These are phyloP conservation scores for Stachybotrys echinatus DNA, from an alignment of 2,329 filamentous ascomycete species.

Conservation along the genomic window DNA sequence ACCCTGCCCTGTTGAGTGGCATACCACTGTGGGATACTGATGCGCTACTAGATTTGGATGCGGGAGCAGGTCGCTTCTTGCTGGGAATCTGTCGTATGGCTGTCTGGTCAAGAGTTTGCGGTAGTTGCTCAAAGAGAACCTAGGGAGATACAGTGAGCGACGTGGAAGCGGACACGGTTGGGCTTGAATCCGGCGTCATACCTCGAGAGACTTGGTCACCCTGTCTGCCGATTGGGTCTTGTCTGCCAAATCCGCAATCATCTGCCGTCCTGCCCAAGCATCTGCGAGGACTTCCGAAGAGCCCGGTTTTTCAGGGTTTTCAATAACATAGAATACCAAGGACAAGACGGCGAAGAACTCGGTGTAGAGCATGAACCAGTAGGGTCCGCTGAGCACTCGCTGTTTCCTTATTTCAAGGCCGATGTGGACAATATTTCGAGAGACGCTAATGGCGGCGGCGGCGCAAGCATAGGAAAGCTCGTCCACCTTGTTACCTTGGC, in stretches of 20 bases:
- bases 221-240: conserved; percentile 86
- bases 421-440: conserved; percentile 73
- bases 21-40: conserved; percentile 20
- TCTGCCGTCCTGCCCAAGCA: conserved; percentile 77
- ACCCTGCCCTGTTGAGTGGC: conserved; percentile 23
- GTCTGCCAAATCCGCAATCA: conserved; percentile 71
- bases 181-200: conserved; percentile 43
- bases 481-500: conserved; percentile 55
- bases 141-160: conserved; percentile 23
- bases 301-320: conserved; percentile 71
- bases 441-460: conserved; percentile 56
- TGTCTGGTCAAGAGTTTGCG: conserved; percentile 59
- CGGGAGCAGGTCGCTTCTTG: conserved; percentile 53
- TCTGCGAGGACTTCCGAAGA: conserved; percentile 79
- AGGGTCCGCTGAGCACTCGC: conserved; percentile 70
- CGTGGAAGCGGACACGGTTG: no score
- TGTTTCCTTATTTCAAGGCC: conserved; percentile 72
- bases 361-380: conserved; percentile 84
- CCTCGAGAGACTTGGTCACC: conserved; percentile 72
- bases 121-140: conserved; percentile 79
- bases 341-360: conserved; percentile 79
- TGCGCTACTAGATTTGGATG: conserved; percentile 23
- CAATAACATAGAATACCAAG: conserved; percentile 72
- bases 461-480: conserved; percentile 74
- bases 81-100: conserved; percentile 33